Base-by-base conservation (phyloP, 257 asterid genomes). In the Lavandula angustifolia region DNA sequence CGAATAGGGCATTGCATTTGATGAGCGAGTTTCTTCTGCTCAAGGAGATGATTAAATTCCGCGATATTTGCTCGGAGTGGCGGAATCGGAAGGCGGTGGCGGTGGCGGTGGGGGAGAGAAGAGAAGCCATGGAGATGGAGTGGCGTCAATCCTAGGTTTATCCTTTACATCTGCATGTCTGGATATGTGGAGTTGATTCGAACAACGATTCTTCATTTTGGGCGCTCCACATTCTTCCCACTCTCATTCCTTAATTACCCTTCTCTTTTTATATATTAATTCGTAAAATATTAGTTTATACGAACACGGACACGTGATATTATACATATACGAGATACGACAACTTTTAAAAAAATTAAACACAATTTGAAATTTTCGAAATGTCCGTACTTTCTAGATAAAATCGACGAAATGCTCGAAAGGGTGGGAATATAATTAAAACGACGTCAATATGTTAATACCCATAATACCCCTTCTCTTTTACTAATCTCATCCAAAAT, bases 101-200 rank as follows among this genome's bases (percentile, higher is more conserved):
- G 10, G 86, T 59, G 14, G 85, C 74, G 6, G 81, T 37, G n/a
- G 94, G 84, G 54, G 82, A 79, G 49, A 84, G 76, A 12, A 75
- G 79, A 41, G 95, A 83, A 40, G 95, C 96, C 95, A 88, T 91
- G 64, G 54, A 22, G 35, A 57, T 38, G 60, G 46, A 6, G 60
- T 54, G 35, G 84, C 74, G 77, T 66, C 73, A 73, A 54, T 72
- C 69, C 51, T 52, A 18, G 77, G 77, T 72, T 79, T 85, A 83
- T 84, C 92, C 80, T 70, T 68, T 41, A 4, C 46, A 22, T 22
- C 27, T 22, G 27, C 27, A 22, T 40, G 51, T 43, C 3, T 34
- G 31, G 54, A 46, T 82, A 58, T 81, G 95, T 77, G 94, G 91
- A 87, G 74, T 14, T 17, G 17, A 81, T 66, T 56, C 55, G 74